Conservation (phyloP, 257 asterid species). For the Avicennia marina region DNA sequence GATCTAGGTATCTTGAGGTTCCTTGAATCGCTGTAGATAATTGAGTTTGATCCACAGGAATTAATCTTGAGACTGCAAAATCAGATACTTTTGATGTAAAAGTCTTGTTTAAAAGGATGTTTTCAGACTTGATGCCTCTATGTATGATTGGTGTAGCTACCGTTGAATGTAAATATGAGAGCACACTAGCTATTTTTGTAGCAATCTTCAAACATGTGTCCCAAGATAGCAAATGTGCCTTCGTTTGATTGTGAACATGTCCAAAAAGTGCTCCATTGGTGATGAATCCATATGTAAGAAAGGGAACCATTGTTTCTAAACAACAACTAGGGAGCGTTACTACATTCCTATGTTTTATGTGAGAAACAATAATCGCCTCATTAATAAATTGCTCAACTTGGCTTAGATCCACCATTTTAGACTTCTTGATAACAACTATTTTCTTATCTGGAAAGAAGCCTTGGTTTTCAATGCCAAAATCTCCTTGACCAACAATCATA, state of each 20-base stretch:
- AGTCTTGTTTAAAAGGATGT: constrained; percentile 24
- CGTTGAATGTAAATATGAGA: constrained; percentile 23
- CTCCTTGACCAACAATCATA: constrained; percentile 13
- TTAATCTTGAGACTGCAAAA: too few species aligned
- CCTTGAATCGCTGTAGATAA: too few species aligned
- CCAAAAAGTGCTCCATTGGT: too few species aligned
- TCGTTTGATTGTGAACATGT: constrained; percentile 13
- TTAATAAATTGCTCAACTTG: constrained; percentile 27
- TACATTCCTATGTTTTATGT: constrained; percentile 22
- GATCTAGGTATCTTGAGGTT: constrained; percentile 28
- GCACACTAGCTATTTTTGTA: constrained; percentile 16
- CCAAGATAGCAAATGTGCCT: constrained; percentile 8
- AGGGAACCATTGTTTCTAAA: constrained; percentile 23
- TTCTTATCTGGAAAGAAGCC: background rate
- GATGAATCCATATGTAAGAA: constrained; percentile 24
- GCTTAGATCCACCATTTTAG: background rate
- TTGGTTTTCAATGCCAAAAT: background rate
- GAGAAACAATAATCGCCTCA: constrained; percentile 23
- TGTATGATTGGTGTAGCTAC: constrained; percentile 29
- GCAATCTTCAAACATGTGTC: constrained; percentile 17
- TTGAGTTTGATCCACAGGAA: too few species aligned
- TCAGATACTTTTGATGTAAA: too few species aligned
- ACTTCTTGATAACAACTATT: constrained; percentile 9
- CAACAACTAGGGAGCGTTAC: constrained; percentile 33
- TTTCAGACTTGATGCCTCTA: constrained; percentile 21